Base-by-base conservation (phyloP, 1,284 basidiomycete species). In the Sporisorium sorghi region DNA sequence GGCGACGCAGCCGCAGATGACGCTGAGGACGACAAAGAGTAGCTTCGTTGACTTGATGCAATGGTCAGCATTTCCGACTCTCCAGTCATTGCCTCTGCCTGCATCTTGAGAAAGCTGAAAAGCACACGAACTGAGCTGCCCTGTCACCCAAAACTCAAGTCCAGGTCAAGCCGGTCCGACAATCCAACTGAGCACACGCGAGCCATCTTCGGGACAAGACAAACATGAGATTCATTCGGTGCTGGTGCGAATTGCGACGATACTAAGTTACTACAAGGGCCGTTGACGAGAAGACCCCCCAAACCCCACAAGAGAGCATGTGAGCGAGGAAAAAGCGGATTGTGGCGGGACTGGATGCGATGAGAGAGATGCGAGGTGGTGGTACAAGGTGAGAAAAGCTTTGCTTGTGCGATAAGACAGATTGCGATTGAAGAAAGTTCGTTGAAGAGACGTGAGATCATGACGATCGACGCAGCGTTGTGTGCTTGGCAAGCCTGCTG, bases 261-360 rank as follows among this genome's bases (percentile, higher is more conserved):
- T 70, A 70, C 67, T 70, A 52, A n/a, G n/a, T n/a, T n/a, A n/a
- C 56, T 70, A 70, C 67, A 70, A 56, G 33, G 60, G 61, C 67
- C 67, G 58, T 70, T 64, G 67, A 63, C 60, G 67, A 57, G 57
- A 59, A 58, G 21, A 24, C 51, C 39, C 51, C 39, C 52, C 24
- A 30, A 37, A 46, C 56, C 57, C 67, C 39, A 51, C 57, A 37
- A 59, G 51, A 57, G 28, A 40, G 47, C 6, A 30, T 35, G 57
- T 59, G 53, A 70, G 51, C 67, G 57, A 62, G 58, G 30, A 30
- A n/a, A n/a, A 39, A 49, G n/a, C 57, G 49, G 57, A 19, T 51
- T 44, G 28, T 50, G 64, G 57, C 64, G 44, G n/a, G 44, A 57
- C 61, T 64, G 67, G 67, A 60, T 70, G 61, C 60, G 67, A 42